Evolutionary conservation across 163 green algal genomes (phyloP).

Genomic region (Scenedesmus sp.): DNA sequence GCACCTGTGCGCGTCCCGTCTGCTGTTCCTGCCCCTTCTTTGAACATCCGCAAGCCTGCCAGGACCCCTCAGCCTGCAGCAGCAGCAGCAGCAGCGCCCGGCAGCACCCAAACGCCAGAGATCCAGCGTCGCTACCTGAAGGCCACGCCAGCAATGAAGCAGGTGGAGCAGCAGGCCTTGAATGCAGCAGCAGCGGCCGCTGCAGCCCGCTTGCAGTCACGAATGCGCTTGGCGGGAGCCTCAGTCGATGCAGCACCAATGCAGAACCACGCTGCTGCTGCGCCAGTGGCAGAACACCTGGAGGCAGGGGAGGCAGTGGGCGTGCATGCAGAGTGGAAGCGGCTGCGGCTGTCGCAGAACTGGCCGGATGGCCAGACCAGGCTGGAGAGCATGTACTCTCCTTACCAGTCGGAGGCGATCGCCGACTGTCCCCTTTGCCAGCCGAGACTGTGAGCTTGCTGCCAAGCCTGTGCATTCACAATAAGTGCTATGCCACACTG

Average conservation of each 20-base stretch:
- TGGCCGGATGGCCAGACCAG: background rate
- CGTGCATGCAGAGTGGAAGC: background rate
- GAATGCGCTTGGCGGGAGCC: background rate
- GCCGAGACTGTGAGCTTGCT: background rate
- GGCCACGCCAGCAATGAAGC: background rate
- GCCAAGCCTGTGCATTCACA: background rate
- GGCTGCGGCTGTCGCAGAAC: background rate
- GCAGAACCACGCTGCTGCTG: background rate
- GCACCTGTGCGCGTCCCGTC: background rate
- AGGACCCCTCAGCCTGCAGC: background rate
- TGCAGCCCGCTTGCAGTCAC: background rate
- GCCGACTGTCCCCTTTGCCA: background rate
- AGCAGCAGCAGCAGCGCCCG: background rate
- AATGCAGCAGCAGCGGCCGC: background rate
- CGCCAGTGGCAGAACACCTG: background rate
- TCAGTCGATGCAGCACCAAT: background rate
- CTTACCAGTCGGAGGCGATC: background rate
- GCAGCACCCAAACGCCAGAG: background rate
- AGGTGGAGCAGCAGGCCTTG: background rate
- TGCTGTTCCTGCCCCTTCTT: background rate
- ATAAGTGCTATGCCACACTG: no score
- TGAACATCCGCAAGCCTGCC: background rate
- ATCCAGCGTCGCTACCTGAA: background rate
- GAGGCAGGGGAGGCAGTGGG: background rate
- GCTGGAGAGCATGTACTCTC: conserved; percentile 17